A percentile compares a stretch with the other conserved stretches of the same genome.
phyloP scores from a whole-genome alignment of 2,329 filamentous ascomycete species.

The Intubia oerlemansii region DNA sequence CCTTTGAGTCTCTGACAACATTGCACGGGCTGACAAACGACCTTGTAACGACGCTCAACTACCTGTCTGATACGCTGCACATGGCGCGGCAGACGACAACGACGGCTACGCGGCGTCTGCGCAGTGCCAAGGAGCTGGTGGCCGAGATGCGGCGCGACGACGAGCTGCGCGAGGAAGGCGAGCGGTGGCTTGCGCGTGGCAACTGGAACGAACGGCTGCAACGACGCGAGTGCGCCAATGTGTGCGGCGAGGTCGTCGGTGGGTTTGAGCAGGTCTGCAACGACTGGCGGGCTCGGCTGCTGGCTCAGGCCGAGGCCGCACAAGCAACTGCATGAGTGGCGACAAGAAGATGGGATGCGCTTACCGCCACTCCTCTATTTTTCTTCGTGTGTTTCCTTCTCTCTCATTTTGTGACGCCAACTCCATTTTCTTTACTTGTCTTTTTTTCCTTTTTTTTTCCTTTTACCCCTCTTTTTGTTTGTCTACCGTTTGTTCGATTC shows the following conservation, averaged over 20 bases:
- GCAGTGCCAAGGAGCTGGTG: slow-evolving; percentile 66
- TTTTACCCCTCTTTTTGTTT: too few relatives aligned
- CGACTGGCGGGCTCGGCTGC: slow-evolving; percentile 56
- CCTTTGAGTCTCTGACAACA: slow-evolving; percentile 43
- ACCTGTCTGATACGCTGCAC: slow-evolving; percentile 77
- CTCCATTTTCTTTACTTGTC: slow-evolving; percentile 11
- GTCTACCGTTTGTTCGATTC: too few relatives aligned
- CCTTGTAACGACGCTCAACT: slow-evolving; percentile 59
- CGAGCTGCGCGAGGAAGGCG: slow-evolving; percentile 62
- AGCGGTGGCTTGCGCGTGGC: slow-evolving; percentile 58
- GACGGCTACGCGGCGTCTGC: slow-evolving; percentile 58
- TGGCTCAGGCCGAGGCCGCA: slow-evolving; percentile 36
- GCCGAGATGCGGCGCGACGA: slow-evolving; percentile 68
- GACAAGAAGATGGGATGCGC: slow-evolving; percentile 23
- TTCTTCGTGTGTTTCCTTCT: neutral
- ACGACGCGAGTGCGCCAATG: slow-evolving; percentile 59
- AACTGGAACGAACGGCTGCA: slow-evolving; percentile 64
- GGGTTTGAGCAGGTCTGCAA: slow-evolving; percentile 87
- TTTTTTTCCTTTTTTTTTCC: too few relatives aligned
- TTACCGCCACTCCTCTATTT: slow-evolving; percentile 20
- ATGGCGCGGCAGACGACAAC: slow-evolving; percentile 81
- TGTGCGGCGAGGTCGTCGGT: slow-evolving; percentile 72
- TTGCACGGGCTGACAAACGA: slow-evolving; percentile 52
- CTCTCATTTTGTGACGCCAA: too few relatives aligned
- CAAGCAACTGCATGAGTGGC: slow-evolving; percentile 15